phyloP scores from a whole-genome alignment of 352 stramenopile species.

The Phytophthora idaei region DNA sequence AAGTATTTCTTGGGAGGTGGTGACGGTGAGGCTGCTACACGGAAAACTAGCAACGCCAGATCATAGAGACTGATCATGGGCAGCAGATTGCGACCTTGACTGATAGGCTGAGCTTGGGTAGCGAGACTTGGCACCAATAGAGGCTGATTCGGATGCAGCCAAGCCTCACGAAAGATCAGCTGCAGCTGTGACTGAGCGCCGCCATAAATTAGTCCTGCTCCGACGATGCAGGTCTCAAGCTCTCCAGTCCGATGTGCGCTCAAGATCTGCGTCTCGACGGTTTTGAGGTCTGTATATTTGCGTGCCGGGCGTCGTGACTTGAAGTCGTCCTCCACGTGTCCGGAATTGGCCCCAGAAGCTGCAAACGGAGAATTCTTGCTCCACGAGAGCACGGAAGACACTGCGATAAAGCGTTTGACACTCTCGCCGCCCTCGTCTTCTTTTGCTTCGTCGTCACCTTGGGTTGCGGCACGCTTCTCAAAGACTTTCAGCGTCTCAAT shows the following conservation, averaged over 20 bases:
- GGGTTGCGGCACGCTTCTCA: slow-evolving; percentile 45
- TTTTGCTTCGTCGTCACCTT: slow-evolving; percentile 38
- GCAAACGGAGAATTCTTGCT: slow-evolving; percentile 68
- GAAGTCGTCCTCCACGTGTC: slow-evolving; percentile 78
- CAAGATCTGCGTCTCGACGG: slow-evolving; percentile 83
- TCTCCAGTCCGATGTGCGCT: slow-evolving; percentile 64
- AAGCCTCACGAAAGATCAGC: slow-evolving; percentile 73
- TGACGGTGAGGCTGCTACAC: slow-evolving; percentile 41
- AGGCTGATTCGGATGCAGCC: slow-evolving; percentile 62
- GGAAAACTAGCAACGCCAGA: slow-evolving; percentile 59
- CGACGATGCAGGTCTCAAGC: slow-evolving; percentile 78
- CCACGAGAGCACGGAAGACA: slow-evolving; percentile 83
- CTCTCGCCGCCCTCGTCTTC: slow-evolving; percentile 30
- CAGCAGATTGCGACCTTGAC: slow-evolving; percentile 64
- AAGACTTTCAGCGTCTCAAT: slow-evolving; percentile 75
- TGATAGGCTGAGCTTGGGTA: slow-evolving; percentile 28
- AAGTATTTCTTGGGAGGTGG: slow-evolving; percentile 63
- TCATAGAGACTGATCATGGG: slow-evolving; percentile 89
- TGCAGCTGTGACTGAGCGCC: slow-evolving; percentile 71
- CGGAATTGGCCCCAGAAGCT: slow-evolving; percentile 41
- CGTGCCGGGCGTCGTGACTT: slow-evolving; percentile 75
- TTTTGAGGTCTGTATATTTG: slow-evolving; percentile 81
- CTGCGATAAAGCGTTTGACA: slow-evolving; percentile 73
- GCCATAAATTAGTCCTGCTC: slow-evolving; percentile 78
- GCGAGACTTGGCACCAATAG: slow-evolving; percentile 65